Conservation (phyloP, 2,329 filamentous ascomycete species). For the Fusarium nelsonii region DNA sequence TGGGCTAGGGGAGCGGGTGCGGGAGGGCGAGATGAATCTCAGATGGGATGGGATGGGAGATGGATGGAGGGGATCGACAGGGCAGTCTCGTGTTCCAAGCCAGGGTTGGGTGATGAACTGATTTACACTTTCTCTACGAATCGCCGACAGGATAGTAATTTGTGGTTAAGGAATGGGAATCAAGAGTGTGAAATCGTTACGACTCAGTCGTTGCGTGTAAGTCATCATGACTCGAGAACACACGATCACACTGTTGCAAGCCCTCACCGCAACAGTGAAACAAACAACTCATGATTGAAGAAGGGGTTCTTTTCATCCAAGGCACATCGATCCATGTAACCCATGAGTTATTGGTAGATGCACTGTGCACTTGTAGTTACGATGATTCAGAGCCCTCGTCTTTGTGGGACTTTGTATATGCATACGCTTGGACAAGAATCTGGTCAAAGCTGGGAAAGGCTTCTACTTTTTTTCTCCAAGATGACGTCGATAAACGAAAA, state of each 20-base stretch:
- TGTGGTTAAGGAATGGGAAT: conserved; percentile 3
- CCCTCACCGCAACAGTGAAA: conserved; percentile 12
- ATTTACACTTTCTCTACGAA: not conserved
- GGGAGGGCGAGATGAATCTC: conserved; percentile 16
- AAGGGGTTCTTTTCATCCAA: not conserved
- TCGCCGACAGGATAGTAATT: not conserved
- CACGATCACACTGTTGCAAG: not conserved
- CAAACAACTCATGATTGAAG: not conserved
- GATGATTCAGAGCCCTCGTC: not conserved
- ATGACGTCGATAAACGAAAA: conserved; percentile 29
- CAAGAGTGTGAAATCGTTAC: not conserved
- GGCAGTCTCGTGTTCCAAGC: conserved; percentile 21
- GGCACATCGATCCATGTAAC: not conserved
- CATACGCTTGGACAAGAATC: not conserved
- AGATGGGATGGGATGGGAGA: conserved; percentile 20
- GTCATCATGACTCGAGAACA: conserved; percentile 4
- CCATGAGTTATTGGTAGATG: conserved; percentile 7
- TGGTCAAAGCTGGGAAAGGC: not conserved
- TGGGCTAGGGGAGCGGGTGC: conserved; percentile 27
- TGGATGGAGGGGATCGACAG: conserved; percentile 38
- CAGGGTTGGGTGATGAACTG: conserved; percentile 11
- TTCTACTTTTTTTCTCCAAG: not conserved
- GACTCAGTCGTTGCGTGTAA: conserved; percentile 10
- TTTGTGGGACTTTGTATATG: not conserved
- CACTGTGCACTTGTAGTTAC: not conserved